A percentile compares a stretch with the other conserved stretches of the same genome.
phyloP scores from a whole-genome alignment of 2,329 filamentous ascomycete species.

The Colletotrichum lentis region DNA sequence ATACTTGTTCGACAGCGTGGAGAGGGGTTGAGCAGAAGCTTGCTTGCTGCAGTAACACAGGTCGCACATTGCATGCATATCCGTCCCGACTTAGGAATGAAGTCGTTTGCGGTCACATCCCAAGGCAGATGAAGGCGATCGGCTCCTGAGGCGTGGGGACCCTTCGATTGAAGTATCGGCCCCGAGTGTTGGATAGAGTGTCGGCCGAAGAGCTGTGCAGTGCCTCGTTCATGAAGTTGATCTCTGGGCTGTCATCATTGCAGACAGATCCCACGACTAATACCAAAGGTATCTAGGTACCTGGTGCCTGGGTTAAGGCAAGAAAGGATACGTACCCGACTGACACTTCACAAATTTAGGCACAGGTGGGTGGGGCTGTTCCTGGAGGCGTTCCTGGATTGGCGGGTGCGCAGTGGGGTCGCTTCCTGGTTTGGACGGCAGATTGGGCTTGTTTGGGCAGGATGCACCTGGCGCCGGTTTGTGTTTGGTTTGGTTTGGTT shows the following conservation, averaged over 20 bases:
- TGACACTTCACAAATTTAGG: neutral
- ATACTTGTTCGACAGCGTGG: neutral
- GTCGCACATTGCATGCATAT: neutral
- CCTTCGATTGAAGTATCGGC: too few relatives aligned
- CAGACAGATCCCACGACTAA: neutral
- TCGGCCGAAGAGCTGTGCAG: too few relatives aligned
- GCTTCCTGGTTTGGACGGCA: slow-evolving; percentile 9
- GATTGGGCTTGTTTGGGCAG: slow-evolving; percentile 21
- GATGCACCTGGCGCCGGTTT: slow-evolving; percentile 10
- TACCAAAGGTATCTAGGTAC: neutral
- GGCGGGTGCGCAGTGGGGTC: slow-evolving; percentile 9
- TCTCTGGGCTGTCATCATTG: slow-evolving; percentile 16
- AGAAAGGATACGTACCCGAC: neutral
- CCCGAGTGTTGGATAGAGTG: too few relatives aligned
- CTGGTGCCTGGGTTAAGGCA: too few relatives aligned
- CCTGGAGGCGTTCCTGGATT: slow-evolving; percentile 33
- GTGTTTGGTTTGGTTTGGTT: slow-evolving; percentile 7
- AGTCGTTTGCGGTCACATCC: slow-evolving; percentile 17
- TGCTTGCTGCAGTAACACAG: neutral
- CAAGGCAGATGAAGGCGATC: slow-evolving; percentile 3
- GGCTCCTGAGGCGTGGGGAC: neutral
- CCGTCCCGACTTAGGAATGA: slow-evolving; percentile 13
- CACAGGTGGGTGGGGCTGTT: slow-evolving; percentile 16
- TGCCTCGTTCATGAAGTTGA: neutral
- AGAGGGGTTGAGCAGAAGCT: neutral